Percentiles rank a stretch among this genome's conserved stretches.
Evolutionary conservation across 2,329 filamentous ascomycete species (phyloP).

Genomic region (Tolypocladium album): DNA sequence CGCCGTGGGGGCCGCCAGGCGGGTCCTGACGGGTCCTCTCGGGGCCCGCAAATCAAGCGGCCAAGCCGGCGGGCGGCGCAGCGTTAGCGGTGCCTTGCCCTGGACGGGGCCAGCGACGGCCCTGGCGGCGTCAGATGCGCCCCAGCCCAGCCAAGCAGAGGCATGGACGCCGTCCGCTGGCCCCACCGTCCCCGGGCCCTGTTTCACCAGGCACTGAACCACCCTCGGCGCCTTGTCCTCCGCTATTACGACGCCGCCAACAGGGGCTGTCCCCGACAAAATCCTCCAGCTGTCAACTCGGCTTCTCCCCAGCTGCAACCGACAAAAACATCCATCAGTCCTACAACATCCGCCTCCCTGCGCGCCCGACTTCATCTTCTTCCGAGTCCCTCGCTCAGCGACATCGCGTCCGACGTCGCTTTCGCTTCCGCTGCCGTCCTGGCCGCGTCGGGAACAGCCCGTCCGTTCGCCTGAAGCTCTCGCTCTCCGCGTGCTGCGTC

Average conservation of each 20-base stretch:
- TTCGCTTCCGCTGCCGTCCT: not conserved
- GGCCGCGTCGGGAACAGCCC: not conserved
- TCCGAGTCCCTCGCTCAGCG: not conserved
- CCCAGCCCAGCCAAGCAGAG: not conserved
- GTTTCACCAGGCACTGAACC: not conserved
- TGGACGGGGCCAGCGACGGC: not conserved
- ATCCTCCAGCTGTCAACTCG: not conserved
- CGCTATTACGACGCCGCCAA: not conserved
- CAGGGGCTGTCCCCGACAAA: not conserved
- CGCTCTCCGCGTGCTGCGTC: not conserved
- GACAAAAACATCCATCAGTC: not conserved
- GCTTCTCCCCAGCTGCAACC: not conserved
- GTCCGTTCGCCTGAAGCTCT: not conserved
- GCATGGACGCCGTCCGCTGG: not conserved
- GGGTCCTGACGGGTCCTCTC: not conserved
- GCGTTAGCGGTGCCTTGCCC: not conserved
- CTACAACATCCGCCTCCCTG: not conserved
- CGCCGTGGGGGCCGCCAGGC: not conserved
- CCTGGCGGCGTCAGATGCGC: not conserved
- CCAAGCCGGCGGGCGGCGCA: not conserved
- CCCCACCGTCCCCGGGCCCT: not conserved
- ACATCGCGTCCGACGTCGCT: not conserved
- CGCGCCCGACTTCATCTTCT: not conserved
- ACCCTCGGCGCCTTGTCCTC: not conserved
- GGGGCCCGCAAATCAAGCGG: not conserved